Evolutionary conservation across 768 basidiomycete species (phyloP), one percentile per base, ranked within the genome.

Genomic region (Panaeolus cyanescens): DNA sequence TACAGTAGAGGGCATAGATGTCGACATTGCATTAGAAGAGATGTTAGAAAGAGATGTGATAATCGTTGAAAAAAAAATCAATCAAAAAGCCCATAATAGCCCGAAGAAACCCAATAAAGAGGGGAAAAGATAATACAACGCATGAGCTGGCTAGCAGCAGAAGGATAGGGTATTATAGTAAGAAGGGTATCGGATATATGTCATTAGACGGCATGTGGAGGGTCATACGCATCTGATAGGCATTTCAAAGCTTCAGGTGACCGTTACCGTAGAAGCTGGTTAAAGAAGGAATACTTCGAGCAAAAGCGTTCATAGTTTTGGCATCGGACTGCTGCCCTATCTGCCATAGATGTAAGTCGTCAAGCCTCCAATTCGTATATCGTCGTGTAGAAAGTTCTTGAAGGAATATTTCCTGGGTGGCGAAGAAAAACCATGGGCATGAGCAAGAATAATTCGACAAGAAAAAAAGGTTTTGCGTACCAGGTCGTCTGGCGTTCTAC

Each of bases 321-420:
- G 1, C 50, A 55, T 77, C 76, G 32, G 75, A 36, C 32, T 67
- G 65, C 15, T 62, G 56, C 6, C 73, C 77, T 17, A 72, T 69
- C 55, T 73, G 68, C 74, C 75, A 77, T 22, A 79, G 65, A 13
- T 68, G 71, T 25, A 79, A 62, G 59, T 77, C 73, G 20, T 66
- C 59, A 13, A 78, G 64, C n/a, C 68, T 67, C 76, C 78, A 79
- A 22, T 69, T 40, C 1, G 32, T 32, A 61, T 72, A 77, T 36
- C 33, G 45, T 8, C 72, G 71, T 5, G 56, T 57, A 22, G 64
- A 62, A 50, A 79, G 64, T 13, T 68, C 67, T 31, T 56, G 33
- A 19, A 59, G 62, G 62, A 76, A 70, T 12, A 56, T 60, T 32
- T 66, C 53, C 67, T 73, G 55, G 6, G 45, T 20, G 22, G 3